Evolutionary conservation across 805 yeast species (phyloP), one percentile per base, ranked within the genome.

Genomic region (Diddensiella santjacobensis): DNA sequence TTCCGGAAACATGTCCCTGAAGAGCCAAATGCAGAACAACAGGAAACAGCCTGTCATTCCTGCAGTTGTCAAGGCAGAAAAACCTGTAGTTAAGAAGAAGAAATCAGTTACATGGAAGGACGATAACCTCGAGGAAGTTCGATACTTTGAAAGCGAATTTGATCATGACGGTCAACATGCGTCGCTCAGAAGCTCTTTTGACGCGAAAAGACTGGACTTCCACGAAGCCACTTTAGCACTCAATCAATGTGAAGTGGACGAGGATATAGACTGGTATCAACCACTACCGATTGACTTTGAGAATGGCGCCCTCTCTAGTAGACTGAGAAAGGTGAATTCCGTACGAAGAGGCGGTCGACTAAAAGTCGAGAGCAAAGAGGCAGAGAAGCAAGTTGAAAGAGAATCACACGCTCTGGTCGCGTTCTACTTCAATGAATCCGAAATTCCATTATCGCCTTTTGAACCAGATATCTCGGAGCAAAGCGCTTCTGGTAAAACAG

Each of bases 61-160:
- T 3, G 35, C 48, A 19, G 20, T 11, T 33, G 31, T 8, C 31
- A 26, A 26, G 13, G 13, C 31, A 13, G 44, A 40, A 10, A 40
- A 38, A 4, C 23, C 24, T 10, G 11, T 40, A 11, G 18, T 23
- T 22, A 45, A 36, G 44, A 44, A 47, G 22, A 33, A 37, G 13
- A 54, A 54, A 37, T 24, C 42, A 5, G 58, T 56, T 5, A 47
- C 24, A 10, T 56, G 57, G 56, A 20, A 41, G 13, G 55, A 48
- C n/a, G 49, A 38, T 17, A 43, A 46, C 11, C 44, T 56, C 36
- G 56, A 39, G n/a, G 48, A 52, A 23, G 41, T 52, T 5, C 38
- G 40, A 24, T 22, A 35, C 24, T 47, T 53, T 26, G 49, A 42
- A 17, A 40, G 23, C 18, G 49, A 40, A 13, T 44, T 49, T 3